Evolutionary conservation across 1,284 basidiomycete species (phyloP).

Genomic region (Phaffia rhodozyma): DNA sequence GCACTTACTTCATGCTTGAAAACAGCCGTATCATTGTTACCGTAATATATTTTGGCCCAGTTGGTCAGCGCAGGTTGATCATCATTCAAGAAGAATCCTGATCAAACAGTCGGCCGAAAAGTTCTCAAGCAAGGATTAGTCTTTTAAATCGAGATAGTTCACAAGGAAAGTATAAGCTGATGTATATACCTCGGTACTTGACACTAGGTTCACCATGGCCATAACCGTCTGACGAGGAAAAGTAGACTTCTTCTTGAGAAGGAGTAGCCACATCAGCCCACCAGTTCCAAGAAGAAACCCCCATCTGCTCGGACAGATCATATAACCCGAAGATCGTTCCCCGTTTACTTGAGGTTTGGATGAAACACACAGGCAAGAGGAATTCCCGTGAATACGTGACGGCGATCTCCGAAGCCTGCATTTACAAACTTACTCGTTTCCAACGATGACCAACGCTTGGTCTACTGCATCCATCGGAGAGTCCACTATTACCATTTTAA

Average conservation of each 20-base stretch:
- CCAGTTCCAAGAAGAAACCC: slow-evolving; percentile 34
- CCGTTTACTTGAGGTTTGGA: slow-evolving; percentile 16
- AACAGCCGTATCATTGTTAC: slow-evolving; percentile 45
- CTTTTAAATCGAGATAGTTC: slow-evolving; percentile 24
- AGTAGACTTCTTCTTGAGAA: slow-evolving; percentile 42
- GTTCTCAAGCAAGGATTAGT: background rate
- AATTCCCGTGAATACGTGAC: slow-evolving; percentile 27
- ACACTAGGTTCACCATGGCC: slow-evolving; percentile 55
- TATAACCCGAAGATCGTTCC: slow-evolving; percentile 54
- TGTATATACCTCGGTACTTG: slow-evolving; percentile 51
- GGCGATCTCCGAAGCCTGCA: too few species aligned
- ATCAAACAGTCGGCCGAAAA: background rate
- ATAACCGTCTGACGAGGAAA: slow-evolving; percentile 40
- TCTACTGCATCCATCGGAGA: slow-evolving; percentile 48
- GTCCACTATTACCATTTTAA: slow-evolving; percentile 43
- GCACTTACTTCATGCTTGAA: slow-evolving; percentile 10
- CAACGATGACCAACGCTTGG: slow-evolving; percentile 53
- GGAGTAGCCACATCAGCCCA: slow-evolving; percentile 55
- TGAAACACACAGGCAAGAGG: background rate
- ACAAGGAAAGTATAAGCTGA: background rate
- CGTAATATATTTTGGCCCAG: slow-evolving; percentile 50
- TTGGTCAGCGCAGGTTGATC: slow-evolving; percentile 50
- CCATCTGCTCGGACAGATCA: slow-evolving; percentile 59
- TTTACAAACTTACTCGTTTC: slow-evolving; percentile 45
- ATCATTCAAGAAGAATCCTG: slow-evolving; percentile 47